A percentile compares a stretch with the other conserved stretches of the same genome.
These are phyloP conservation scores for Rhypophila decipiens DNA, from an alignment of 495 filamentous ascomycete genomes.

Conservation along the genomic window DNA sequence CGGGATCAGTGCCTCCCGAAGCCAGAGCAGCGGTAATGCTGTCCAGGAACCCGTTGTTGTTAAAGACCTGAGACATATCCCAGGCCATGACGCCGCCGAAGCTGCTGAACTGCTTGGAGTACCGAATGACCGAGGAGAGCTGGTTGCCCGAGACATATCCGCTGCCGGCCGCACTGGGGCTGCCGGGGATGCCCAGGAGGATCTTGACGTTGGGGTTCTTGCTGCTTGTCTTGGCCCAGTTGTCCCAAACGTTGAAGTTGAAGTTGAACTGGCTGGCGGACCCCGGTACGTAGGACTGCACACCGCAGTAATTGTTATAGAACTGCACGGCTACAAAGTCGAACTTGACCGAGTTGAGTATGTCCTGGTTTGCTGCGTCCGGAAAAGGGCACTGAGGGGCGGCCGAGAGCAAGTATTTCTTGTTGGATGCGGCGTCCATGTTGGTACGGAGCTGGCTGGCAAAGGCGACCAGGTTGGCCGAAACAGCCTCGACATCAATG, in stretches of 20 bases:
- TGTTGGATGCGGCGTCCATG: conserved; percentile 43
- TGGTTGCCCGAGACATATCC: conserved; percentile 48
- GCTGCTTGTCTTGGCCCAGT: conserved; percentile 58
- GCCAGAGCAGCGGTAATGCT: conserved; percentile 27
- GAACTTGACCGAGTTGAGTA: conserved; percentile 49
- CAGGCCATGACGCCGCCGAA: conserved; percentile 70
- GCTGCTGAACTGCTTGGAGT: conserved; percentile 47
- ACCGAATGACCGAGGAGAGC: conserved; percentile 44
- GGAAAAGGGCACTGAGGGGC: conserved; percentile 65
- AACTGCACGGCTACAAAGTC: conserved; percentile 68
- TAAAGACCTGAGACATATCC: conserved; percentile 59
- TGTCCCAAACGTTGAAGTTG: conserved; percentile 66
- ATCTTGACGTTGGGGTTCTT: conserved; percentile 60
- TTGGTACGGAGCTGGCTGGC: conserved; percentile 48
- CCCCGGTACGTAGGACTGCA: conserved; percentile 44
- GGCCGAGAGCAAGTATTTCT: conserved; percentile 54
- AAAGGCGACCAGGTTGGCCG: conserved; percentile 48
- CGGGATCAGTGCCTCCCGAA: conserved; percentile 11
- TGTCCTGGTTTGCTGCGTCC: conserved; percentile 51
- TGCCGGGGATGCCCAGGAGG: conserved; percentile 60
- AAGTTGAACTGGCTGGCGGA: conserved; percentile 48
- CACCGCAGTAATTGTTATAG: conserved; percentile 62
- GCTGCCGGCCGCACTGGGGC: conserved; percentile 47
- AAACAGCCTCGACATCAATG: conserved; percentile 54
- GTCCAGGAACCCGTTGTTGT: conserved; percentile 52